Evolutionary conservation across 1,284 basidiomycete species (phyloP).

Genomic region (Naganishia sp.): DNA sequence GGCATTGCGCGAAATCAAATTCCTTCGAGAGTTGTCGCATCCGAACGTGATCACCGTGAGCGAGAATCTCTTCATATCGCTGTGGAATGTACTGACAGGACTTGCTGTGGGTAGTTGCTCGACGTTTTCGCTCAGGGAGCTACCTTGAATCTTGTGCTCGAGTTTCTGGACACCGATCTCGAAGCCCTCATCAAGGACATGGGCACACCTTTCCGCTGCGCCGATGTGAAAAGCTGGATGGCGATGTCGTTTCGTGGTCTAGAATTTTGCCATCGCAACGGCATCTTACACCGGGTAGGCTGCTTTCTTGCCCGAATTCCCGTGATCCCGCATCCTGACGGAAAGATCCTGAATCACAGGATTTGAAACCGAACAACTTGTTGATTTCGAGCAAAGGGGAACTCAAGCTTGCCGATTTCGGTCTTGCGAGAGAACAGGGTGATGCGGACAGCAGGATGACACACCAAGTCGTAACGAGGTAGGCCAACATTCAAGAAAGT

Average conservation of each 20-base stretch:
- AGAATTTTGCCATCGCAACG: slow-evolving; percentile 95
- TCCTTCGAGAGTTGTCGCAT: slow-evolving; percentile 88
- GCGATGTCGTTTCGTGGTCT: slow-evolving; percentile 95
- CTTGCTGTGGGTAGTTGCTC: slow-evolving; percentile 65
- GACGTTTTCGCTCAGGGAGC: slow-evolving; percentile 97
- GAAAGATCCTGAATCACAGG: slow-evolving; percentile 58
- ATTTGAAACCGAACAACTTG: slow-evolving; percentile 98
- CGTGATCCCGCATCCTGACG: not conserved
- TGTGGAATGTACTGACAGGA: not conserved
- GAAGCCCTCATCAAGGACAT: slow-evolving; percentile 96
- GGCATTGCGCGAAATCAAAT: slow-evolving; percentile 97
- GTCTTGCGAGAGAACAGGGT: slow-evolving; percentile 87
- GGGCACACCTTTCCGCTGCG: slow-evolving; percentile 83
- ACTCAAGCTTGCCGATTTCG: slow-evolving; percentile 98
- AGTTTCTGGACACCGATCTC: slow-evolving; percentile 95
- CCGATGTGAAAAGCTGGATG: slow-evolving; percentile 99
- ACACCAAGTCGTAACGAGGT: slow-evolving; percentile 95
- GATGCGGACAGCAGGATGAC: slow-evolving; percentile 91
- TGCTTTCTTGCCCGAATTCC: not conserved
- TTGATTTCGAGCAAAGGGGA: slow-evolving; percentile 87
- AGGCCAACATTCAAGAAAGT: slow-evolving; percentile 37
- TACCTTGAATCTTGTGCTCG: slow-evolving; percentile 94
- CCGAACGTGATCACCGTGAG: slow-evolving; percentile 90
- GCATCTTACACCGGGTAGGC: slow-evolving; percentile 84
- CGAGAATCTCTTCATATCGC: not conserved